Base-by-base conservation (phyloP, 352 stramenopile species). In the Phytophthora hibernalis region DNA sequence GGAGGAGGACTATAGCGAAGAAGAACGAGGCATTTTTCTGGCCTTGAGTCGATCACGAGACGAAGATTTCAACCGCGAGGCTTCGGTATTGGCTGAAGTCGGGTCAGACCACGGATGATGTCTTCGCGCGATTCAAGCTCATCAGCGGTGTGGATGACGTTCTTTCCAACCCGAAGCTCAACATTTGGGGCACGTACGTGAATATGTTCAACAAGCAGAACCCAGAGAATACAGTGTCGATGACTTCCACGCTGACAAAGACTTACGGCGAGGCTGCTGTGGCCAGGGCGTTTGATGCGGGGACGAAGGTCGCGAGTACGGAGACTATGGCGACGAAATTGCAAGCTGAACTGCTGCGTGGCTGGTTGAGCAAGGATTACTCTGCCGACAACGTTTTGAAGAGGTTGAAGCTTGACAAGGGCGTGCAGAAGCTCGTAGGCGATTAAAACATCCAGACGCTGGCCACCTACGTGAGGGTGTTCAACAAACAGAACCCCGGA, bases 111-210 rank as follows among this genome's bases (percentile, higher is more conserved):
- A 6, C 20, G 3, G 61, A 64, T 9, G 11, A 42, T 8, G 31
- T 70, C 44, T 65, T 64, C 22, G 40, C 40, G n/a, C 22, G 18
- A 5, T 37, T 70, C 5, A 49, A 54, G 47, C 54, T 70, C 8
- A 49, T 54, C 13, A 20, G 15, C 13, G 37, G 30, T 30, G 11
- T 70, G 22, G 11, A 58, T 5, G 40, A 58, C 1, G 9, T 65
- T 26, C 10, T 64, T 3, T 10, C 10, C 21, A 64, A 54, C 20
- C 61, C 37, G 5, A 65, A 58, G 37, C 21, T 55, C 5, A 48
- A 44, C 10, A 37, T 35, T 10, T 70, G 40, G 45, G n/a, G 16
- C 8, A 49, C 35, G 1, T 69, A 54, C 54, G n/a, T 69, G 22
- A 30, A 58, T 35, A 8, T 64, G 33, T 21, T 53, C 35, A 68